Evolutionary conservation across 2,329 filamentous ascomycete species (phyloP).

Genomic region (Thielaviopsis cerberus): DNA sequence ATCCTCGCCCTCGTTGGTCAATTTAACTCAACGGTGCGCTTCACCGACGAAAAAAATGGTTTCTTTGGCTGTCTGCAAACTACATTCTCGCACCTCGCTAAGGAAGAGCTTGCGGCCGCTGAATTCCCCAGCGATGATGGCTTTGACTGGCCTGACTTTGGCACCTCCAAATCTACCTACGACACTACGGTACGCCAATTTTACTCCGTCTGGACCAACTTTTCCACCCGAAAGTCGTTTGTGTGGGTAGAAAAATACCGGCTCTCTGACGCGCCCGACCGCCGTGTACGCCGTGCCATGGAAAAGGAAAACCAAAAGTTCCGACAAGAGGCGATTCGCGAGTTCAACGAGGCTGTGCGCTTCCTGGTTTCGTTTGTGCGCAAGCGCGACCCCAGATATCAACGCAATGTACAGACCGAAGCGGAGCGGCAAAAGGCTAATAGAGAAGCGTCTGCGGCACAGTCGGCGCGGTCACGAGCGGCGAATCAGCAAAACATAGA

Average conservation of each 20-base stretch:
- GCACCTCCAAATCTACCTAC: constrained; percentile 53
- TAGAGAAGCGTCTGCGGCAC: constrained; percentile 60
- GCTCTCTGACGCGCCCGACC: constrained; percentile 70
- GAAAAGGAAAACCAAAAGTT: constrained; percentile 85
- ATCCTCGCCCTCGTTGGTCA: constrained; percentile 60
- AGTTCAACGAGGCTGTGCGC: constrained; percentile 84
- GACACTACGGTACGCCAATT: constrained; percentile 63
- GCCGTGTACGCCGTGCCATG: constrained; percentile 64
- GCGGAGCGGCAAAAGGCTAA: constrained; percentile 62
- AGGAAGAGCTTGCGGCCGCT: constrained; percentile 55
- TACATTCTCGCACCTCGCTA: constrained; percentile 61
- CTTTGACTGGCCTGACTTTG: constrained; percentile 64
- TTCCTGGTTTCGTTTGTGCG: constrained; percentile 74
- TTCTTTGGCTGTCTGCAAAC: constrained; percentile 69
- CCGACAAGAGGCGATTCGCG: constrained; percentile 62
- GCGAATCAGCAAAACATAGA: constrained; percentile 60
- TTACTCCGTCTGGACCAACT: constrained; percentile 63
- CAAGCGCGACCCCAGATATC: constrained; percentile 76
- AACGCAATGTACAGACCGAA: constrained; percentile 58
- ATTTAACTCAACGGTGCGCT: constrained; percentile 61
- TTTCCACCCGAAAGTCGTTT: constrained; percentile 71
- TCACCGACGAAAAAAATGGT: constrained; percentile 59
- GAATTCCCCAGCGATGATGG: constrained; percentile 44
- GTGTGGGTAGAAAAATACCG: constrained; percentile 77
- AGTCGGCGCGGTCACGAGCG: constrained; percentile 66